A percentile compares a stretch with the other conserved stretches of the same genome.
These are phyloP conservation scores for Pyrenophora tritici-repentis DNA, from an alignment of 2,329 filamentous ascomycete genomes.

Conservation along the genomic window DNA sequence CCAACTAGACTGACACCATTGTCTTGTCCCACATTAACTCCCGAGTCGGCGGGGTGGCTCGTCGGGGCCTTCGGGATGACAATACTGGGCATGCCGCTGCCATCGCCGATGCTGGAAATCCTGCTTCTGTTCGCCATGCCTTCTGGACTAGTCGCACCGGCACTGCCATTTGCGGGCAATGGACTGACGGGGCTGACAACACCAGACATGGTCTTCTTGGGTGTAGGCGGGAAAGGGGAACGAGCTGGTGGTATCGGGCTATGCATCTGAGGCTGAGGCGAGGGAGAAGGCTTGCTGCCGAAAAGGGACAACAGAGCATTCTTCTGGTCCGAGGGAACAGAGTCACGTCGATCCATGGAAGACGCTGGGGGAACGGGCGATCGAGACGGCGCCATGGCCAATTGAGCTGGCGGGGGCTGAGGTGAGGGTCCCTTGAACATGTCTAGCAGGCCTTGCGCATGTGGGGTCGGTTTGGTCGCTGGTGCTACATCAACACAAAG, in stretches of 20 bases:
- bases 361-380: constrained; percentile 12
- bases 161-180: constrained; percentile 34
- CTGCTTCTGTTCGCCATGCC: constrained; percentile 34
- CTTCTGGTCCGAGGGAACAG: constrained; percentile 40
- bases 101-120: constrained; percentile 45
- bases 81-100: constrained; percentile 16
- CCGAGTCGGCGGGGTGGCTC: constrained; percentile 10
- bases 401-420: constrained; percentile 14
- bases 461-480: constrained; percentile 17
- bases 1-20: constrained; percentile 5
- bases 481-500: constrained; percentile 1
- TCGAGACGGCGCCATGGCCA: constrained; percentile 12
- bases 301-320: constrained; percentile 46
- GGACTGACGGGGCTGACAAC: constrained; percentile 48
- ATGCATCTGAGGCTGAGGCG: constrained; percentile 18
- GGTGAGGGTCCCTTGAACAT: constrained; percentile 27
- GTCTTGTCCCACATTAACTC: neutral
- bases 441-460: constrained; percentile 27
- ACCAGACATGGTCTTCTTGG: constrained; percentile 40
- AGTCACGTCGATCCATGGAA: constrained; percentile 35
- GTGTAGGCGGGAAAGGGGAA: constrained; percentile 34
- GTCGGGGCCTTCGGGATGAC: constrained; percentile 24
- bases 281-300: constrained; percentile 23
- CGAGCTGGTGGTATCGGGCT: constrained; percentile 25
- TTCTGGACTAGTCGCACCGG: constrained; percentile 32